Base-by-base conservation (phyloP, 352 stramenopile genomes). In the Lagenidium giganteum region DNA sequence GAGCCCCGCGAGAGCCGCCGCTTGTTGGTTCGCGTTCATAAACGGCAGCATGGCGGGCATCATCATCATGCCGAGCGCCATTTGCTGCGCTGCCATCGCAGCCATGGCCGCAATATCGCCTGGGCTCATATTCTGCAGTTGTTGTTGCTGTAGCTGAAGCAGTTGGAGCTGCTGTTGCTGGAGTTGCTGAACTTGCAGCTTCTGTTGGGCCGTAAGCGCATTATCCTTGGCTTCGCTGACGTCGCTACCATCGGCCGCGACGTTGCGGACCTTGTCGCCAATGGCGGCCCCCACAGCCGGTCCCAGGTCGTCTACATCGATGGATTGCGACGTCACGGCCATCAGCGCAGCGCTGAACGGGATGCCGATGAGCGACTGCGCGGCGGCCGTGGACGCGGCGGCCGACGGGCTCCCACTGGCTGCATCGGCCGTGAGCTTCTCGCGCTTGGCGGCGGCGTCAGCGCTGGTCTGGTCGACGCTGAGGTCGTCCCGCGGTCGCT, bases 1-100 rank as follows among this genome's bases (percentile, higher is more conserved):
- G n/a, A n/a, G n/a, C n/a, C n/a, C n/a, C n/a, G n/a, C n/a, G n/a
- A n/a, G n/a, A n/a, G n/a, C n/a, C n/a, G 44, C 46, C 27, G 46
- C 31, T 47, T 57, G 57, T 31, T 75, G 68, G 46, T 76, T 72
- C 39, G 78, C 42, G 56, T 82, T 75, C 71, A 87, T 82, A 23
- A 84, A 64, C 28, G 75, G 75, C 54, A 87, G 80, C 67, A 87
- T 84, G 39, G n/a, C n/a, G n/a, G 74, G 70, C 70, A 83, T 83
- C 74, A 87, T 87, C 33, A 87, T 65, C 28, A 66, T 66, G 20
- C 61, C 55, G 4, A 84, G 59, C 44, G 73, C 73, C 29, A 87
- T 76, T 42, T 87, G 75, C 46, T 87, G 75, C 34, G 77, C n/a
- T n/a, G n/a, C 62, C 51, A 87, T 63, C 2, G 69, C 55, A 8